phyloP scores from a whole-genome alignment of 139 green algal species.

The Medakamo hakoo region DNA sequence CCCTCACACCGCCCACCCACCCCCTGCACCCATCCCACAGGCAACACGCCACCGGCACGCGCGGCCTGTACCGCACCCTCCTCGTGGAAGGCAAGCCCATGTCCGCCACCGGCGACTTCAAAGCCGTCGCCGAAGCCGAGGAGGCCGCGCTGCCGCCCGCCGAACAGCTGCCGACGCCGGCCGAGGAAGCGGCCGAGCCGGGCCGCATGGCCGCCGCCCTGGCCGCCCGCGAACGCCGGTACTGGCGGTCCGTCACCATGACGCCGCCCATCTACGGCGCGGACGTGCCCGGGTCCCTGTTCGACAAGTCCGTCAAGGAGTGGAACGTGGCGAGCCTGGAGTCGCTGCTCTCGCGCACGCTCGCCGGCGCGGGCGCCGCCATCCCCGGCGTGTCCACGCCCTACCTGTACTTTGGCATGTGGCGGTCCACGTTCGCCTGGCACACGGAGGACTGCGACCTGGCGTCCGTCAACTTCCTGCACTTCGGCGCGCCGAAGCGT shows the following conservation, averaged over 20 bases:
- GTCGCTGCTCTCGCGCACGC: conserved; percentile 44
- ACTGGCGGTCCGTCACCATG: conserved; percentile 56
- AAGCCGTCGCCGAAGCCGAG: conserved; percentile 1
- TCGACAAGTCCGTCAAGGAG: conserved; percentile 33
- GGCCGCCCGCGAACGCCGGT: conserved; percentile 40
- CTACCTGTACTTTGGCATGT: conserved; percentile 82
- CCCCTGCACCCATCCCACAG: conserved; percentile 22
- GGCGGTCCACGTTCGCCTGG: conserved; percentile 59
- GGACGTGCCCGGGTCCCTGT: conserved; percentile 52
- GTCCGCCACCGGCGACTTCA: conserved; percentile 22
- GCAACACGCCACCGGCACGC: conserved; percentile 52
- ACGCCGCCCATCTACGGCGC: conserved; percentile 69
- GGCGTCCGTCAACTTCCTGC: conserved; percentile 86
- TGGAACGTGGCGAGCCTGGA: conserved; percentile 59
- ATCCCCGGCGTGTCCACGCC: conserved; percentile 67
- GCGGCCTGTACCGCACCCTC: conserved; percentile 52
- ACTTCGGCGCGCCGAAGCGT: conserved; percentile 80
- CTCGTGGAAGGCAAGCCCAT: conserved; percentile 51
- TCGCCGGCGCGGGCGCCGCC: conserved; percentile 22
- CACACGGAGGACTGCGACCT: conserved; percentile 89
- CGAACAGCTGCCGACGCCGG: background rate
- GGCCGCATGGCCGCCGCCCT: conserved; percentile 6
- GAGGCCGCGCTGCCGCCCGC: conserved; percentile 9
- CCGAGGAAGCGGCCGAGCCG: conserved; percentile 3
- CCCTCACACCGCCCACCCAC: conserved; percentile 4